Percentiles rank a stretch among this genome's conserved stretches.
Evolutionary conservation across 768 basidiomycete genomes (phyloP).

Genomic region (Pulveroboletus sp.): DNA sequence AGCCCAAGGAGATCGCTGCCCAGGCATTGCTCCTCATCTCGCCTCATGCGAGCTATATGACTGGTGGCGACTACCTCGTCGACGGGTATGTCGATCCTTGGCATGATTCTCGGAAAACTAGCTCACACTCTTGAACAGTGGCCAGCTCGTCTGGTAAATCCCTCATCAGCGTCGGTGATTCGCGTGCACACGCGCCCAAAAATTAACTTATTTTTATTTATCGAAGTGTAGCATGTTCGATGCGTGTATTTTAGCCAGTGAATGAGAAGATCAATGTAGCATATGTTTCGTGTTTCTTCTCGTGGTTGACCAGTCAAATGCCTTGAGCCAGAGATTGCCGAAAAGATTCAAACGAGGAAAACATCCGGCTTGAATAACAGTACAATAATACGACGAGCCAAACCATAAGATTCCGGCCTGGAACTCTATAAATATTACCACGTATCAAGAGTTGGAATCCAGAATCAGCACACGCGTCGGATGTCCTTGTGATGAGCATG

Average conservation of each 20-base stretch:
- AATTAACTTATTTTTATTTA: neutral
- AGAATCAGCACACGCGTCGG: no score
- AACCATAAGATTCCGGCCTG: no score
- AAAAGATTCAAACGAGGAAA: no score
- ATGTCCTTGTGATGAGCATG: no score
- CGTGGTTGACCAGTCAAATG: neutral
- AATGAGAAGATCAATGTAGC: neutral
- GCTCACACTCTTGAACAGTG: conserved; percentile 3
- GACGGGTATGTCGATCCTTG: conserved; percentile 46
- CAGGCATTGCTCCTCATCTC: conserved; percentile 56
- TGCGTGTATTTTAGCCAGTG: conserved; percentile 9
- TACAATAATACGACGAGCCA: no score
- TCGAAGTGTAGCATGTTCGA: neutral
- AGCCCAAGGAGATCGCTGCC: conserved; percentile 58
- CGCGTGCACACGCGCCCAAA: no score
- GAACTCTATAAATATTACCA: no score
- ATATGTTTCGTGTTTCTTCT: no score
- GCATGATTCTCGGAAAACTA: neutral
- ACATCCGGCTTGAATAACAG: no score
- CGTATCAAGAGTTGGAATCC: no score
- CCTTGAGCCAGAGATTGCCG: no score
- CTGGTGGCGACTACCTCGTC: conserved; percentile 53
- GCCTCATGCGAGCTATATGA: conserved; percentile 52
- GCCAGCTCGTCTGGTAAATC: conserved; percentile 31
- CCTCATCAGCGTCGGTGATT: neutral